These are phyloP conservation scores for Globisporangium radiosum DNA, from an alignment of 352 stramenopile genomes.

Conservation along the genomic window DNA sequence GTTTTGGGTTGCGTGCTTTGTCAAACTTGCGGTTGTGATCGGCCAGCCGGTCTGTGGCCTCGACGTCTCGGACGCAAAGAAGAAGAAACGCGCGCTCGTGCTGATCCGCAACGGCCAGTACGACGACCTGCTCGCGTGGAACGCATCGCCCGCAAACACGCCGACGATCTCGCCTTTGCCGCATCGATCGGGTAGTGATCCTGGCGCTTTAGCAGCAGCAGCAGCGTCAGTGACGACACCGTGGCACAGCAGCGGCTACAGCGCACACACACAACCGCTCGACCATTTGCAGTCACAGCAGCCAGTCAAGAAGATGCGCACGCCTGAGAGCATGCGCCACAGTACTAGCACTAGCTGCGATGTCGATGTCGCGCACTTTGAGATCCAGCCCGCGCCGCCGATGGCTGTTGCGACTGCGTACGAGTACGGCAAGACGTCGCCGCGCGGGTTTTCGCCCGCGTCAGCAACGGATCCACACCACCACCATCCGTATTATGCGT, in stretches of 20 bases:
- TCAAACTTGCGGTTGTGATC: slow-evolving; percentile 76
- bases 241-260: slow-evolving; percentile 16
- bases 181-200: background rate
- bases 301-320: slow-evolving; percentile 46
- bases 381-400: slow-evolving; percentile 12
- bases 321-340: slow-evolving; percentile 23
- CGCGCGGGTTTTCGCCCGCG: slow-evolving; percentile 10
- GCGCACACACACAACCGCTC: background rate
- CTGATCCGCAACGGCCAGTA: slow-evolving; percentile 74
- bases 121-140: slow-evolving; percentile 66
- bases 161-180: slow-evolving; percentile 37
- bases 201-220: too few relatives aligned
- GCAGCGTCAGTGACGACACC: slow-evolving; percentile 7
- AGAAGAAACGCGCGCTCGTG: slow-evolving; percentile 72
- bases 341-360: slow-evolving; percentile 10
- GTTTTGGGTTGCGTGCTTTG: slow-evolving; percentile 82
- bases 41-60: slow-evolving; percentile 67
- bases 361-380: slow-evolving; percentile 9
- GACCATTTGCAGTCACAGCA: slow-evolving; percentile 20
- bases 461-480: slow-evolving; percentile 4
- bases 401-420: slow-evolving; percentile 10
- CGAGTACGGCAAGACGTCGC: slow-evolving; percentile 17
- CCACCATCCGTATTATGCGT: slow-evolving; percentile 5
- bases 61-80: slow-evolving; percentile 77
- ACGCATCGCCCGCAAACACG: slow-evolving; percentile 34